These are phyloP conservation scores for Pulveroboletus frians DNA, from an alignment of 768 basidiomycete species.

Conservation along the genomic window DNA sequence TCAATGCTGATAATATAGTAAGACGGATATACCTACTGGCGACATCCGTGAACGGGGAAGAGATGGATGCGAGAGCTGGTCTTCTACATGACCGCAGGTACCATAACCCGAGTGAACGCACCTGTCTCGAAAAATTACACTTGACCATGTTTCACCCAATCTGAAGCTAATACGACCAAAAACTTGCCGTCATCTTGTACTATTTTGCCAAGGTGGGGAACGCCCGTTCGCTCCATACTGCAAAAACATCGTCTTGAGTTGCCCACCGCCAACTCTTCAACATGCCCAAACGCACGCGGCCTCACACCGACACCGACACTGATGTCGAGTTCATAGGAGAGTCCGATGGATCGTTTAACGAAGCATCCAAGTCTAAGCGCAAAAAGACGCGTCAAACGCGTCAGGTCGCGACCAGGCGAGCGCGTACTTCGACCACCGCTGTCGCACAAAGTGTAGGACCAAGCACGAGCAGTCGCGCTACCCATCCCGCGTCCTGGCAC, in stretches of 20 bases:
- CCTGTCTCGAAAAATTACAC: background rate
- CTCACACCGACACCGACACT: conserved; percentile 5
- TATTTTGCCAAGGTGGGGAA: background rate
- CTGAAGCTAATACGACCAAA: background rate
- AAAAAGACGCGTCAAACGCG: conserved; percentile 17
- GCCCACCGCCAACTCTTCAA: background rate
- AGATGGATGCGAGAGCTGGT: too few species aligned
- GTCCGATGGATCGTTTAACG: conserved; percentile 23
- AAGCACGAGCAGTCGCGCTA: background rate
- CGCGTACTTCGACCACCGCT: background rate
- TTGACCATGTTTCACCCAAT: background rate
- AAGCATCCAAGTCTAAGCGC: conserved; percentile 4
- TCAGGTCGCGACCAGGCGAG: conserved; percentile 13
- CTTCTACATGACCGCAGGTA: too few species aligned
- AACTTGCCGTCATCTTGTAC: background rate
- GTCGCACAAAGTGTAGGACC: background rate
- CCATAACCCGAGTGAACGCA: too few species aligned
- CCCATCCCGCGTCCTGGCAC: conserved; percentile 48
- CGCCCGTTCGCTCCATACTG: background rate
- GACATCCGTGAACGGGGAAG: background rate
- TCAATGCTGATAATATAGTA: background rate
- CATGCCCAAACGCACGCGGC: conserved; percentile 31
- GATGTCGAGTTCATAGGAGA: conserved; percentile 11
- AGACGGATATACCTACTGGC: too few species aligned
- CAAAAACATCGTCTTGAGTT: background rate